Conservation (phyloP, 257 asterid genomes). For the Solanum ahanhuiri region DNA sequence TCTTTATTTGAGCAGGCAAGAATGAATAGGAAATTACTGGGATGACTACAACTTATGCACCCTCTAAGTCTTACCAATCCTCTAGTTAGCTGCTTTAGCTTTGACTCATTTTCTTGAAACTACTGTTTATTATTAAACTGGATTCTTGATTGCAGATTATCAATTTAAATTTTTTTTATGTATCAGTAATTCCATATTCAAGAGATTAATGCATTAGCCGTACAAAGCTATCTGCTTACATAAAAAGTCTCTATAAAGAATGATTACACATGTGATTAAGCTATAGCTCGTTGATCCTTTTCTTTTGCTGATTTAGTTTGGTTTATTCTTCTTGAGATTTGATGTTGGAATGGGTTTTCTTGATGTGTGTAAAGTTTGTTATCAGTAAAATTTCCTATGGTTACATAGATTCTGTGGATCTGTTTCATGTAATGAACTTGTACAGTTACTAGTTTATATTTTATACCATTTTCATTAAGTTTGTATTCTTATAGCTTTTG, state of each 20-base stretch:
- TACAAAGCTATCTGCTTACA: background rate
- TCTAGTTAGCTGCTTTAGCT: background rate
- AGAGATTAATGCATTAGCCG: background rate
- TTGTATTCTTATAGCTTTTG: background rate
- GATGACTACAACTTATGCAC: background rate
- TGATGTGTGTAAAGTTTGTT: background rate
- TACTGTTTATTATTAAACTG: background rate
- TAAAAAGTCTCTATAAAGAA: background rate
- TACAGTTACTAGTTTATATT: background rate
- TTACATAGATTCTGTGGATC: background rate
- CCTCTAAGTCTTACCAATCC: background rate
- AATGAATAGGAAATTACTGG: background rate
- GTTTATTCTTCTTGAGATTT: background rate
- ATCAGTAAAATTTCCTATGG: background rate
- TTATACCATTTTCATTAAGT: background rate
- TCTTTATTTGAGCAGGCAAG: background rate
- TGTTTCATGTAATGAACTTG: background rate
- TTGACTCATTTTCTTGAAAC: background rate
- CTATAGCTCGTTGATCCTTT: background rate
- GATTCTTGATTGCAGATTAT: background rate
- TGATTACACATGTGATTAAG: background rate
- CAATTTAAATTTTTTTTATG: background rate
- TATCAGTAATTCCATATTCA: background rate
- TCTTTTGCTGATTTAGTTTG: background rate
- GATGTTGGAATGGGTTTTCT: background rate